These are phyloP conservation scores for Trichophyton rubrum DNA, from an alignment of 2,329 filamentous ascomycete genomes.

Conservation along the genomic window DNA sequence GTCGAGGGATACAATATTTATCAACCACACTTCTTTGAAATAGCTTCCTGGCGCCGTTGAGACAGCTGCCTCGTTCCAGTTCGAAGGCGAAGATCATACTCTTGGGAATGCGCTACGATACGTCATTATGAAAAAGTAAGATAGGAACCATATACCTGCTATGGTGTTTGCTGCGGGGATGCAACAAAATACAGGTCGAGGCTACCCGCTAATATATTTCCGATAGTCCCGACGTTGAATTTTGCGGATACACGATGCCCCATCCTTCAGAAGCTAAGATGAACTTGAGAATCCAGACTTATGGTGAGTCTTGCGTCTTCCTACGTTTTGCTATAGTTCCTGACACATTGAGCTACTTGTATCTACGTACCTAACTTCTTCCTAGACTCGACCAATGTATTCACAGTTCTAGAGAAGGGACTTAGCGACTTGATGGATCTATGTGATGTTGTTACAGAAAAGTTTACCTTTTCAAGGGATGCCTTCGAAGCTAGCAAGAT, in stretches of 20 bases:
- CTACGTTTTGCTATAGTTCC: neutral
- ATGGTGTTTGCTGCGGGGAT: neutral
- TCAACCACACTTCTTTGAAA: neutral
- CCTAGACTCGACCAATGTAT: constrained; percentile 65
- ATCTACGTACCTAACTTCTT: constrained; percentile 19
- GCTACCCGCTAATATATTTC: neutral
- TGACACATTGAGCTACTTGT: constrained; percentile 47
- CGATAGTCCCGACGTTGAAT: constrained; percentile 82
- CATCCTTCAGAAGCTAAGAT: constrained; percentile 93
- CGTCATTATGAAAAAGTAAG: constrained; percentile 97
- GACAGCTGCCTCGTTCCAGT: constrained; percentile 88
- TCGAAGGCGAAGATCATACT: constrained; percentile 87
- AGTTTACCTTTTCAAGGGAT: constrained; percentile 61
- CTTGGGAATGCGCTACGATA: constrained; percentile 87
- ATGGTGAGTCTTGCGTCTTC: constrained; percentile 47
- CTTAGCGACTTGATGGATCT: constrained; percentile 78
- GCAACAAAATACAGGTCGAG: neutral
- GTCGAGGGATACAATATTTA: neutral
- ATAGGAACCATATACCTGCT: constrained; percentile 7
- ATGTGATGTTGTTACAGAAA: constrained; percentile 86
- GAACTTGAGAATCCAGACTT: constrained; percentile 96
- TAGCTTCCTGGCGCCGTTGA: constrained; percentile 74
- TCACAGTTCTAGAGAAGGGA: constrained; percentile 81
- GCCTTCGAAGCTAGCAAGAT: constrained; percentile 39
- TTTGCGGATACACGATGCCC: constrained; percentile 95